A percentile compares a stretch with the other conserved stretches of the same genome.
Conservation (phyloP, 768 basidiomycete species). For the Wakefieldia striispora region DNA sequence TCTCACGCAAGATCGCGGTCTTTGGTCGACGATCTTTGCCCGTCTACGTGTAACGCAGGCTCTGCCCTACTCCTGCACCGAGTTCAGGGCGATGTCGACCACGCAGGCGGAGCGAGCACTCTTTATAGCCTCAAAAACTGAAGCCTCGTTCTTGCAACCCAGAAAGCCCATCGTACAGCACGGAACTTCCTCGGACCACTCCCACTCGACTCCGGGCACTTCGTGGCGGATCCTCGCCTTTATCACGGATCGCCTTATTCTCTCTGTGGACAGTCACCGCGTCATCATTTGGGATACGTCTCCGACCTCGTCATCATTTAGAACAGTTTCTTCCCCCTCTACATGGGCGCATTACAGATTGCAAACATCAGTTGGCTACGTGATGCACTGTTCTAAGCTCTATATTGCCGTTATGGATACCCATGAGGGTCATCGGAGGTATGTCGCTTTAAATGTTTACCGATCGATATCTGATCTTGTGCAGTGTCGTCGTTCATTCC, state of each 20-base stretch:
- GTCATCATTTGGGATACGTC: constrained; percentile 18
- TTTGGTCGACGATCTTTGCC: constrained; percentile 20
- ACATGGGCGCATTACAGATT: constrained; percentile 13
- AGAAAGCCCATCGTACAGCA: constrained; percentile 1
- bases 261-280: constrained; percentile 10
- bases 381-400: constrained; percentile 7
- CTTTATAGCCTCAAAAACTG: constrained; percentile 9
- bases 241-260: constrained; percentile 20
- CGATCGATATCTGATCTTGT: not conserved
- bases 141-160: constrained; percentile 16
- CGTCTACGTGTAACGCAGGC: constrained; percentile 12
- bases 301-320: not conserved
- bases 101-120: constrained; percentile 14
- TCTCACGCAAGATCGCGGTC: constrained; percentile 14
- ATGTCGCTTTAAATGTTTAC: not conserved
- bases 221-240: constrained; percentile 15
- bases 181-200: not conserved
- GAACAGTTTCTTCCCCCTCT: not conserved
- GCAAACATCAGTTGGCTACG: constrained; percentile 5
- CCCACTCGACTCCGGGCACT: not conserved
- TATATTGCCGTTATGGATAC: constrained; percentile 11
- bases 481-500: constrained; percentile 13
- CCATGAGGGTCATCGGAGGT: constrained; percentile 10
- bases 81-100: constrained; percentile 9
- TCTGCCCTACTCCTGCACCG: constrained; percentile 12